Percentiles rank a stretch among this genome's conserved stretches.
Conservation (phyloP, 2,329 filamentous ascomycete genomes). For the Plectosphaerella sp. region DNA sequence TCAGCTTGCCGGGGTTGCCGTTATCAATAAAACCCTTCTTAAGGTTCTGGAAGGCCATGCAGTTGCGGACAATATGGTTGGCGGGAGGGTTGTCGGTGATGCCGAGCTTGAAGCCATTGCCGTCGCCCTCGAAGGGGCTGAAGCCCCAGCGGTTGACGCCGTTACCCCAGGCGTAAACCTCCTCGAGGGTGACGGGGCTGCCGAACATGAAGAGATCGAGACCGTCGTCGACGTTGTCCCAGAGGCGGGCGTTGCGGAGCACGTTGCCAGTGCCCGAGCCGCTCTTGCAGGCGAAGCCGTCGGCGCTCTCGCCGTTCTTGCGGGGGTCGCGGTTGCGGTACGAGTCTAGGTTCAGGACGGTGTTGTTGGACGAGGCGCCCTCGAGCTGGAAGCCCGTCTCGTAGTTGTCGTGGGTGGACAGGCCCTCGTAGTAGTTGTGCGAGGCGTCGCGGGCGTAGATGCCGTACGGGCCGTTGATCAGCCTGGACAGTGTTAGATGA, state of each 20-base stretch:
- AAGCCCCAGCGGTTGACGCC: conserved; percentile 41
- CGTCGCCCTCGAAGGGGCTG: conserved; percentile 35
- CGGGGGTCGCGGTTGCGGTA: conserved; percentile 37
- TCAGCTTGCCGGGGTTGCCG: conserved; percentile 33
- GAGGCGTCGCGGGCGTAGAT: conserved; percentile 25
- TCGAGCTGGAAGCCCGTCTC: conserved; percentile 28
- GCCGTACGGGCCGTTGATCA: conserved; percentile 27
- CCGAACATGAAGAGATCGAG: conserved; percentile 37
- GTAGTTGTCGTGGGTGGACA: conserved; percentile 28
- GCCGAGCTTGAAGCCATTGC: conserved; percentile 44
- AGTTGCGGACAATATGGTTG: conserved; percentile 37
- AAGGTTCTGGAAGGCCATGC: conserved; percentile 35
- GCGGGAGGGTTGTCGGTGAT: conserved; percentile 31
- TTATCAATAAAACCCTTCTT: conserved; percentile 43
- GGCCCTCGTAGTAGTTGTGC: conserved; percentile 24
- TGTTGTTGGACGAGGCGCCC: conserved; percentile 25
- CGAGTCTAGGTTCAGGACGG: conserved; percentile 32
- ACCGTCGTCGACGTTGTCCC: conserved; percentile 44
- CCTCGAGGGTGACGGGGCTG: conserved; percentile 32
- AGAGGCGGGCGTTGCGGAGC: conserved; percentile 35
- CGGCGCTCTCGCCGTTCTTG: conserved; percentile 43
- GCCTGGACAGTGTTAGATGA: conserved; percentile 6
- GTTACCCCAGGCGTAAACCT: conserved; percentile 40
- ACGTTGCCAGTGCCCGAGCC: conserved; percentile 39
- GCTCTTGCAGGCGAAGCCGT: conserved; percentile 41